phyloP scores from a whole-genome alignment of 257 asterid genomes.

The Nyctanthes arbortristis region DNA sequence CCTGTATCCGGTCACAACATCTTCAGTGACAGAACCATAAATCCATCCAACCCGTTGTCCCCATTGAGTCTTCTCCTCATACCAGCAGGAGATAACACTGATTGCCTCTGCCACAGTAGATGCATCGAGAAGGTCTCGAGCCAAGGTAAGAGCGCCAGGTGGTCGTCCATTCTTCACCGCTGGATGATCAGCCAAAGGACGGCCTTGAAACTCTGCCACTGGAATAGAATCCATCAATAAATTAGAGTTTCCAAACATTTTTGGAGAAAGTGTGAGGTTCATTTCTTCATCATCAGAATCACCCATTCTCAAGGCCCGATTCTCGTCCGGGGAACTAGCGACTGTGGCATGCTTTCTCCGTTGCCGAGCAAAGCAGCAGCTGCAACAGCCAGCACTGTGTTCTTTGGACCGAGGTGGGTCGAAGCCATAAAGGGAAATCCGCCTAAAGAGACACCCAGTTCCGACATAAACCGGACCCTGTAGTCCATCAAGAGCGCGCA shows the following conservation, averaged over 20 bases:
- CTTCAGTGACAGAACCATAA: conserved; percentile 74
- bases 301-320: conserved; percentile 54
- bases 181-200: conserved; percentile 76
- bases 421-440: conserved; percentile 70
- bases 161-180: conserved; percentile 69
- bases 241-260: conserved; percentile 65
- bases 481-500: conserved; percentile 80
- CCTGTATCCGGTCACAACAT: conserved; percentile 71
- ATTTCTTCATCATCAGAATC: conserved; percentile 67
- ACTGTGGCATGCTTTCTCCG: conserved; percentile 27
- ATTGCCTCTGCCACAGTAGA: conserved; percentile 74
- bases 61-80: conserved; percentile 77
- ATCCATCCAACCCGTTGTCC: conserved; percentile 81
- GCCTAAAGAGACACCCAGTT: conserved; percentile 67
- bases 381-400: conserved; percentile 44
- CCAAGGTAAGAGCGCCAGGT: conserved; percentile 66
- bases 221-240: conserved; percentile 69
- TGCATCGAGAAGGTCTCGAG: conserved; percentile 66
- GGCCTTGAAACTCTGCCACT: conserved; percentile 70
- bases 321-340: conserved; percentile 45
- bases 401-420: conserved; percentile 76
- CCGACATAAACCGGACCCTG: conserved; percentile 81
- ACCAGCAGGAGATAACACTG: conserved; percentile 75
- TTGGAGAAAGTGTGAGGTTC: conserved; percentile 51
- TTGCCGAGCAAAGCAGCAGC: conserved; percentile 50